phyloP scores from a whole-genome alignment of 208 protist species.

The Trypanosoma cruzi region DNA sequence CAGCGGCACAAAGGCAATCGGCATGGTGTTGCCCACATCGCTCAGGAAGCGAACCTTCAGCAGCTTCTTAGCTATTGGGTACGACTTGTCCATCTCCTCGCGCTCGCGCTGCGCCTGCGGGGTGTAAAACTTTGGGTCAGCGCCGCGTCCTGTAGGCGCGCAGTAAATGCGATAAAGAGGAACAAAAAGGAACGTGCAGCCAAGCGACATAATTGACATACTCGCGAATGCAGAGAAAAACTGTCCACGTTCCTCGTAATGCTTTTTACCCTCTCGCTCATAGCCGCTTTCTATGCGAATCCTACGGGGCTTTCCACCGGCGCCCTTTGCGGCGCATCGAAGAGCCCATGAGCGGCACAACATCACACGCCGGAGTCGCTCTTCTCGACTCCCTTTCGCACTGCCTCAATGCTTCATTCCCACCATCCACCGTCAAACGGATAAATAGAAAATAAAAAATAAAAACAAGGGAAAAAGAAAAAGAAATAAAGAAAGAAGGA shows the following conservation, averaged over 20 bases:
- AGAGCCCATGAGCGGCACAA: constrained; percentile 39
- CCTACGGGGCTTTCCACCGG: constrained; percentile 30
- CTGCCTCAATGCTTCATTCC: too few species aligned
- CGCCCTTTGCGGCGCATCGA: constrained; percentile 27
- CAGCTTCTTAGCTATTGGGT: constrained; percentile 78
- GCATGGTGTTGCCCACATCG: constrained; percentile 90
- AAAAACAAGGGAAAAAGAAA: neutral
- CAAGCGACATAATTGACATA: constrained; percentile 77
- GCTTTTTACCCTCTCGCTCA: constrained; percentile 40
- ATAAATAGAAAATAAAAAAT: neutral
- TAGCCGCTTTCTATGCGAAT: constrained; percentile 76
- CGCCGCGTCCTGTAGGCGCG: constrained; percentile 72
- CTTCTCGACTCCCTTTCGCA: neutral
- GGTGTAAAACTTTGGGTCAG: constrained; percentile 87
- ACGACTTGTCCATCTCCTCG: constrained; percentile 67
- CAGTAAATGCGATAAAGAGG: constrained; percentile 92
- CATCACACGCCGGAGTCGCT: constrained; percentile 25
- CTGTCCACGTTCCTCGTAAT: constrained; percentile 79
- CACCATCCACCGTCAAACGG: too few species aligned
- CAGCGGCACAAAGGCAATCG: constrained; percentile 90
- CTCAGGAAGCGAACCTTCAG: constrained; percentile 86
- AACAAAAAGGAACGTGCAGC: constrained; percentile 89
- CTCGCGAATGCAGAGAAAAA: constrained; percentile 87
- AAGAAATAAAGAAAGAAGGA: neutral
- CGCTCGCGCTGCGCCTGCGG: constrained; percentile 65